phyloP scores from a whole-genome alignment of 2,329 filamentous ascomycete genomes.

The Fusarium luffae region DNA sequence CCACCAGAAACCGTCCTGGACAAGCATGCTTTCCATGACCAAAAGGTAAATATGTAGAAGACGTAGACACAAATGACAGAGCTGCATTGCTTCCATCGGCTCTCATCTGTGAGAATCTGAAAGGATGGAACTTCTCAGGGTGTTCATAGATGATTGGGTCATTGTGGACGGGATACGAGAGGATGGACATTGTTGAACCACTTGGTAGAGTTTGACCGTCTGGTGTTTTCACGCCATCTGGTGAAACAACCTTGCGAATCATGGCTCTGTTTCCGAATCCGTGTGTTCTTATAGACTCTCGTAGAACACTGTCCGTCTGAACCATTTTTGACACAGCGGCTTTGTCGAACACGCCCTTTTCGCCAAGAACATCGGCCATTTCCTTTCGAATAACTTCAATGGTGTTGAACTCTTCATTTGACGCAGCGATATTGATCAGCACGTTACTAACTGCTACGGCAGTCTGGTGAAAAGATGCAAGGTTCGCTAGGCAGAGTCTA shows the following conservation, averaged over 20 bases:
- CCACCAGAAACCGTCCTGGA: slow-evolving; percentile 45
- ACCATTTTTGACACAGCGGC: slow-evolving; percentile 50
- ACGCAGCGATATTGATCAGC: slow-evolving; percentile 52
- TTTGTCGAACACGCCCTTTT: slow-evolving; percentile 52
- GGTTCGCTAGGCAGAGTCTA: slow-evolving; percentile 44
- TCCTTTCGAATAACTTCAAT: slow-evolving; percentile 53
- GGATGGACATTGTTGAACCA: slow-evolving; percentile 49
- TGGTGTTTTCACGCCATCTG: slow-evolving; percentile 46
- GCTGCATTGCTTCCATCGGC: slow-evolving; percentile 4
- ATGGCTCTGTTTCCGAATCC: slow-evolving; percentile 46
- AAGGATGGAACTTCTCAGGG: slow-evolving; percentile 54
- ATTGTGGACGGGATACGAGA: slow-evolving; percentile 47
- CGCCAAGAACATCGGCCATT: slow-evolving; percentile 45
- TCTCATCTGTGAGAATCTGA: slow-evolving; percentile 54
- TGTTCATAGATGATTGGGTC: slow-evolving; percentile 49
- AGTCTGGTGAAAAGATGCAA: slow-evolving; percentile 55
- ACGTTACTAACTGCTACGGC: slow-evolving; percentile 54
- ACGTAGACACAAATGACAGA: slow-evolving; percentile 30
- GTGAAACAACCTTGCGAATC: slow-evolving; percentile 45
- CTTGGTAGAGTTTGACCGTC: slow-evolving; percentile 49
- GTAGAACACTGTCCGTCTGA: slow-evolving; percentile 54
- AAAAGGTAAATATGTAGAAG: slow-evolving; percentile 47
- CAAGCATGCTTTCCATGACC: slow-evolving; percentile 52
- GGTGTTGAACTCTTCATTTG: slow-evolving; percentile 52
- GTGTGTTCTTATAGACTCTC: slow-evolving; percentile 56